A percentile compares a stretch with the other conserved stretches of the same genome.
phyloP scores from a whole-genome alignment of 352 stramenopile species.

The Globisporangium middletonii region DNA sequence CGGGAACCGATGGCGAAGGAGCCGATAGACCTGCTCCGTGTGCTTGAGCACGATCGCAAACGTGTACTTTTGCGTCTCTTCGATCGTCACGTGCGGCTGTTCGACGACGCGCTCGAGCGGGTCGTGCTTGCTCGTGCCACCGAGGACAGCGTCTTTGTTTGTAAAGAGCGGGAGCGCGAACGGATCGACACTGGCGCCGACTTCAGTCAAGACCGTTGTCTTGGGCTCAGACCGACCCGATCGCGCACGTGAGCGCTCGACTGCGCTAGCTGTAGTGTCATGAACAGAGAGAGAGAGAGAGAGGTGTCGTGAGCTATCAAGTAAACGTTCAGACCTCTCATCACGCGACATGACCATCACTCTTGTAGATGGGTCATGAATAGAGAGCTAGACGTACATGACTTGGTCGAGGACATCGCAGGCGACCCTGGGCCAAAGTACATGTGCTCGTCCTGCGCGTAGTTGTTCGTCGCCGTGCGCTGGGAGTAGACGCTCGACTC shows the following conservation, averaged over 20 bases:
- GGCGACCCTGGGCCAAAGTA: constrained; percentile 32
- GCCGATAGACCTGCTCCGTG: constrained; percentile 67
- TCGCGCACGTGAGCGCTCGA: constrained; percentile 12
- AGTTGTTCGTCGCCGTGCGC: constrained; percentile 1
- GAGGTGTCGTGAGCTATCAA: neutral
- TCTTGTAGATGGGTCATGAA: no score
- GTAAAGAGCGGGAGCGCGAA: constrained; percentile 37
- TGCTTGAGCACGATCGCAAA: constrained; percentile 84
- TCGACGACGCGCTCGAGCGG: constrained; percentile 26
- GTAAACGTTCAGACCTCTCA: neutral
- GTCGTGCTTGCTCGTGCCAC: constrained; percentile 15
- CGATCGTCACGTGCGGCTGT: constrained; percentile 66
- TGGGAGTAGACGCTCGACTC: constrained; percentile 3
- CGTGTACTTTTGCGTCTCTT: constrained; percentile 87
- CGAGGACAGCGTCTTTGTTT: constrained; percentile 5
- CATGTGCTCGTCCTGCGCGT: constrained; percentile 11
- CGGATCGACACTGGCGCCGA: constrained; percentile 32
- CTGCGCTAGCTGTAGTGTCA: constrained; percentile 1
- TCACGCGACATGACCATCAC: neutral
- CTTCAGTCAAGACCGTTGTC: constrained; percentile 54
- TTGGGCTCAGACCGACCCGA: constrained; percentile 25
- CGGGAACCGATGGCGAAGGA: constrained; percentile 62
- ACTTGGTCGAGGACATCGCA: constrained; percentile 10
- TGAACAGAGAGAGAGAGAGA: neutral
- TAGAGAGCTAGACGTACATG: constrained; percentile 3